These are phyloP conservation scores for Teunomyces kruisii DNA, from an alignment of 805 yeast genomes.

Conservation along the genomic window DNA sequence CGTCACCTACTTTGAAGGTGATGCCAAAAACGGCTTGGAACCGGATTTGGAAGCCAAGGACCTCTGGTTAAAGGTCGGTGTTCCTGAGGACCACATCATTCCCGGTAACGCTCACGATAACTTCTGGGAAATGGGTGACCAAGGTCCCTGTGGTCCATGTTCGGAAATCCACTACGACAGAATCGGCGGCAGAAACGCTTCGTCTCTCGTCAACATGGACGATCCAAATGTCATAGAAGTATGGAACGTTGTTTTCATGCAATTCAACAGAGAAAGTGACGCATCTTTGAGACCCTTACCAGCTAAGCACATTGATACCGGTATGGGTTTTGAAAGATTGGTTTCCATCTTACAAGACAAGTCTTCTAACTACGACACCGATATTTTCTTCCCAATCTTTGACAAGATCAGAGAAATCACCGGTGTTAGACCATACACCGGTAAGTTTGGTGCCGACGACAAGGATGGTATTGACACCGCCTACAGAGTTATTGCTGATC, in stretches of 20 bases:
- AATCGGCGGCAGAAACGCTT: slow-evolving; percentile 97
- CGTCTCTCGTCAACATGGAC: slow-evolving; percentile 87
- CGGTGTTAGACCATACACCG: slow-evolving; percentile 87
- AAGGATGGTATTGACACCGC: slow-evolving; percentile 96
- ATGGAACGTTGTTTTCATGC: slow-evolving; percentile 97
- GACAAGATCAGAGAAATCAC: slow-evolving; percentile 86
- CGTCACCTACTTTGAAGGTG: slow-evolving; percentile 97
- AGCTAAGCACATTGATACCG: slow-evolving; percentile 95
- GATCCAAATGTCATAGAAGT: slow-evolving; percentile 97
- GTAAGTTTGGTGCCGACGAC: slow-evolving; percentile 92
- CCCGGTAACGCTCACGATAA: slow-evolving; percentile 91
- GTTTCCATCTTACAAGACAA: slow-evolving; percentile 92
- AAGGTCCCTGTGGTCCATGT: slow-evolving; percentile 99
- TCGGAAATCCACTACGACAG: slow-evolving; percentile 97
- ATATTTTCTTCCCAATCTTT: slow-evolving; percentile 90
- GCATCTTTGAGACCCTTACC: slow-evolving; percentile 80
- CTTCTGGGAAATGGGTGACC: slow-evolving; percentile 99
- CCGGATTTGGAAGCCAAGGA: slow-evolving; percentile 94
- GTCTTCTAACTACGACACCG: slow-evolving; percentile 94
- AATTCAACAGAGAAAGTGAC: slow-evolving; percentile 91
- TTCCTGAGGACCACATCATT: slow-evolving; percentile 85
- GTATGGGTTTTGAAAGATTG: slow-evolving; percentile 97
- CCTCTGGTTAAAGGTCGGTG: slow-evolving; percentile 85
- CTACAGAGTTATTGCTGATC: slow-evolving; percentile 97
- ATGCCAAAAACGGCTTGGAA: slow-evolving; percentile 72